Evolutionary conservation across 139 green algal genomes (phyloP).

Genomic region (Closterium sp.): DNA sequence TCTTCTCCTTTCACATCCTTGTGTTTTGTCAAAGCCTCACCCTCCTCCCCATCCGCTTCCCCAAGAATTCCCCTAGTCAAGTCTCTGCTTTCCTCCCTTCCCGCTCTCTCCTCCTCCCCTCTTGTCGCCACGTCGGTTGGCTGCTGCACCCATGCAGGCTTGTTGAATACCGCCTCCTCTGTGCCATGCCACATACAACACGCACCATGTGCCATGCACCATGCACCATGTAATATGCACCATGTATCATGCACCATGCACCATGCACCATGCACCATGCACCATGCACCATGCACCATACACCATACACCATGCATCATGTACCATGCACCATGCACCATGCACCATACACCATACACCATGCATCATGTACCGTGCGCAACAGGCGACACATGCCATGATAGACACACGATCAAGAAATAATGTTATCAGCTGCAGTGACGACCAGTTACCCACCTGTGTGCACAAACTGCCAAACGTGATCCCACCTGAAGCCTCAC

Average conservation of each 20-base stretch:
- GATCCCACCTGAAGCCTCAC: too few species aligned
- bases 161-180: neutral
- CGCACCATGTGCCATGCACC: neutral
- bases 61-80: neutral
- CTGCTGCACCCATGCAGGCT: neutral
- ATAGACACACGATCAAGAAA: too few species aligned
- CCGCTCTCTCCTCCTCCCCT: neutral
- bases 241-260: neutral
- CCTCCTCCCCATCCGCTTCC: neutral
- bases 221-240: neutral
- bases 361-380: too few species aligned
- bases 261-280: neutral
- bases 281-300: neutral
- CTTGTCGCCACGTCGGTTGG: neutral
- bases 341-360: neutral
- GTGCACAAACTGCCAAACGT: neutral
- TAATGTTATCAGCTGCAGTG: too few species aligned
- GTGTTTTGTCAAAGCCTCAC: neutral
- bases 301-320: neutral
- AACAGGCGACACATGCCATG: too few species aligned
- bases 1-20: neutral
- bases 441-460: neutral
- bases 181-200: neutral
- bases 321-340: neutral
- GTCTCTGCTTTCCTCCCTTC: neutral